Evolutionary conservation across 129 eudicot genomes (phyloP), one percentile per base, ranked within the genome.

Genomic region (Smallanthus sonchifolius): DNA sequence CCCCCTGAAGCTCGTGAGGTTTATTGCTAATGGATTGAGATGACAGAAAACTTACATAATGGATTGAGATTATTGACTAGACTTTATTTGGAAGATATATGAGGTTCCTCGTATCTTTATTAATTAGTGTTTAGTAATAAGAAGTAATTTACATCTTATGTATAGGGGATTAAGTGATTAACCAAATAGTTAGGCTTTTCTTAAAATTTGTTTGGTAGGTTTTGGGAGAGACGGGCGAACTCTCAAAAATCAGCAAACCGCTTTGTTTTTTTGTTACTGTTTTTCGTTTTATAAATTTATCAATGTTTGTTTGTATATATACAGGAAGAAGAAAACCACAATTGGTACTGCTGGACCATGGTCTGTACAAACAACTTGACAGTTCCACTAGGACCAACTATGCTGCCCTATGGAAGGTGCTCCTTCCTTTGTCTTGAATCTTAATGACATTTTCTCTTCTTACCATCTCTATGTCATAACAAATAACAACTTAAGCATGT

Each of bases 331-430:
- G 76, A 78, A 90, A 86, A 75, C 98, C 98, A 48, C 98, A 94
- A 66, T 70, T 94, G 86, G 78, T 94, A 63, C 81, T 94, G 69
- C 79, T 94, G 72, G 98, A 94, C 86, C 97, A 93, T 90, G 98
- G 98, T 68, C 83, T 93, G 47, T 93, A 93, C 81, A 93, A 90
- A 78, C 92, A 88, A 38, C 97, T 93, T 68, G 98, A 90, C 69
- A 4, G 30, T 69, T 62, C 77, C 13, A 90, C 82, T 4, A 86
- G 97, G 79, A 83, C 83, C 69, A 88, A 82, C 84, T 93, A 93
- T 80, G 97, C 98, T 37, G 82, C 97, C 17, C 84, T 93, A 44
- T 93, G 98, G 97, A 86, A 93, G 98, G 97, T 93, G 75, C 65
- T 30, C 51, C 11, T 17, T 62, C 6, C 65, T 49, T 24, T 49